These are phyloP conservation scores for Bryoerythrophyllum caledonicum DNA, from an alignment of 225 moss, liverwort and hornwort species.

Conservation along the genomic window DNA sequence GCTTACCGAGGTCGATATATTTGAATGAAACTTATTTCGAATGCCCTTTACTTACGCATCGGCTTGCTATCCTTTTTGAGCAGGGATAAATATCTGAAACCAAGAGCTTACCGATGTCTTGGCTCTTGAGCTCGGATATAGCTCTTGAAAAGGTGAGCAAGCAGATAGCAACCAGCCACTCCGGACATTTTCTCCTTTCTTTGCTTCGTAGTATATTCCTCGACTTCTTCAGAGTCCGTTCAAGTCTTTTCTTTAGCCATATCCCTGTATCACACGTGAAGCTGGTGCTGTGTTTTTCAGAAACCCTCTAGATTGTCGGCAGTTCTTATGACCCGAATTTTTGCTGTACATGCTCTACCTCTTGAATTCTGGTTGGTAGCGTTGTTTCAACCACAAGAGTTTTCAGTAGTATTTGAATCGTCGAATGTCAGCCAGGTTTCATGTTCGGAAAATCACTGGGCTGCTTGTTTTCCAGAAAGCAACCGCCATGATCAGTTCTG, in stretches of 20 bases:
- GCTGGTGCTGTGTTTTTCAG: background rate
- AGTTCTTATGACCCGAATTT: background rate
- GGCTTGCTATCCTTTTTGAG: background rate
- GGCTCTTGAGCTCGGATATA: slow-evolving; percentile 32
- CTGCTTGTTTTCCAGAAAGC: slow-evolving; percentile 62
- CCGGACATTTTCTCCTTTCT: too few species aligned
- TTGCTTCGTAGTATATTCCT: background rate
- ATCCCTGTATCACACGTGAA: background rate
- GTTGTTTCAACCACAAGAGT: background rate
- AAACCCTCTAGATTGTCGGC: background rate
- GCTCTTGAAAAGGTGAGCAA: slow-evolving; percentile 15
- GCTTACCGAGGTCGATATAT: background rate
- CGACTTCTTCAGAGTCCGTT: background rate
- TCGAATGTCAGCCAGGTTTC: slow-evolving; percentile 10
- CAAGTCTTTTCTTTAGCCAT: background rate
- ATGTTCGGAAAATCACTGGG: background rate
- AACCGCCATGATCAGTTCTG: slow-evolving; percentile 54
- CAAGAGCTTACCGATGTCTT: slow-evolving; percentile 19
- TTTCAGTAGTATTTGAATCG: background rate
- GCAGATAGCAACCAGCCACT: too few species aligned
- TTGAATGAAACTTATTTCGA: too few species aligned
- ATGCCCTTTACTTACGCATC: background rate
- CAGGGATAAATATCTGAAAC: background rate
- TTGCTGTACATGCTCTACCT: background rate
- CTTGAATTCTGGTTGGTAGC: background rate